Conservation (phyloP, 2,329 filamentous ascomycete species). For the Aspergillus sp. region DNA sequence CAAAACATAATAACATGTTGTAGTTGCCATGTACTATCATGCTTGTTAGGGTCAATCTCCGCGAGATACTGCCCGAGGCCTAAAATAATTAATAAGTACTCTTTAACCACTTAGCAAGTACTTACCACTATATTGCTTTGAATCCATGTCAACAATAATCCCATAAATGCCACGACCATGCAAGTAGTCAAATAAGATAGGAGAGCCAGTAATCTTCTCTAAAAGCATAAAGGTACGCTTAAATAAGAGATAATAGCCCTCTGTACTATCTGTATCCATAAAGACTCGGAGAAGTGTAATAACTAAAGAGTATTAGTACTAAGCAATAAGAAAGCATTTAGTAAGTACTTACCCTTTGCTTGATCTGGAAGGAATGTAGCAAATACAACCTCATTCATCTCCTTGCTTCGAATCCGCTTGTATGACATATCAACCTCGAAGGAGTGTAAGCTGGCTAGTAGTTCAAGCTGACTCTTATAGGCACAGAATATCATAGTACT, state of each 20-base stretch:
- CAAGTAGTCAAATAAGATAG: slow-evolving; percentile 9
- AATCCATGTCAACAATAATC: slow-evolving; percentile 16
- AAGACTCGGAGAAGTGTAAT: slow-evolving; percentile 17
- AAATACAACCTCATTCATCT: slow-evolving; percentile 20
- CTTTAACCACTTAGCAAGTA: not conserved
- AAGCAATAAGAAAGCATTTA: not conserved
- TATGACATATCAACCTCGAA: slow-evolving; percentile 18
- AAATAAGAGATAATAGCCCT: slow-evolving; percentile 16
- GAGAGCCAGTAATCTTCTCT: not conserved
- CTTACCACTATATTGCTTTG: slow-evolving; percentile 14
- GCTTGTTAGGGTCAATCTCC: slow-evolving; percentile 15
- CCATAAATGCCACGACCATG: slow-evolving; percentile 10
- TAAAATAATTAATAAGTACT: slow-evolving; percentile 8
- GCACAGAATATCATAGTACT: slow-evolving; percentile 15
- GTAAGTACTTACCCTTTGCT: slow-evolving; percentile 13
- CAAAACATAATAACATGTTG: slow-evolving; percentile 19
- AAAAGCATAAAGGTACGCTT: slow-evolving; percentile 10
- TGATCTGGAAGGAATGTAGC: slow-evolving; percentile 12
- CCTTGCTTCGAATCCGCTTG: slow-evolving; percentile 11
- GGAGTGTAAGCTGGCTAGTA: not conserved
- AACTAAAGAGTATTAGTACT: not conserved
- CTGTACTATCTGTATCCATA: slow-evolving; percentile 1
- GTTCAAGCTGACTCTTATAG: slow-evolving; percentile 14
- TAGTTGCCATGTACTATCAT: slow-evolving; percentile 13
- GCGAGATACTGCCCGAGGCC: slow-evolving; percentile 14